These are phyloP conservation scores for Acanthamoeba royreba DNA, from an alignment of 208 protist species.

Conservation along the genomic window DNA sequence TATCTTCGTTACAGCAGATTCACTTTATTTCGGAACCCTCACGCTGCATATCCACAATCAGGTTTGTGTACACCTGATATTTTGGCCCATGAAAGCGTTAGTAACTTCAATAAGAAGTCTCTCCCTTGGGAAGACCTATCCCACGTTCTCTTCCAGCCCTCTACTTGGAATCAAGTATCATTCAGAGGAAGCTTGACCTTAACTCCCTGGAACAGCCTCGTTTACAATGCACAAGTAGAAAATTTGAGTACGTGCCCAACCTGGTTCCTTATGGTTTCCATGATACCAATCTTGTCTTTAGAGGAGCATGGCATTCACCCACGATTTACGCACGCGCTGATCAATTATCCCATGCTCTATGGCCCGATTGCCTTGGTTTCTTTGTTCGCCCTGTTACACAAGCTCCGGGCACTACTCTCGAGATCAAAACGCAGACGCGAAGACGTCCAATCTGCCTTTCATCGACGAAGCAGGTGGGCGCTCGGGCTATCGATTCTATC, in stretches of 20 bases:
- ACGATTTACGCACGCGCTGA: background rate
- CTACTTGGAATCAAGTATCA: background rate
- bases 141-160: background rate
- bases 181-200: background rate
- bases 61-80: too few relatives aligned
- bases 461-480: background rate
- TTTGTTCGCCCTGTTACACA: too few relatives aligned
- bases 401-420: background rate
- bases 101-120: too few relatives aligned
- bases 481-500: background rate
- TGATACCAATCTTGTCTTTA: background rate
- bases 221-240: constrained; percentile 23
- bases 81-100: background rate
- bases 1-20: background rate
- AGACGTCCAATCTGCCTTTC: background rate
- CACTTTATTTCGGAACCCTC: constrained; percentile 24
- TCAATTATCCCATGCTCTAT: constrained; percentile 39
- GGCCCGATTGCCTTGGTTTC: background rate
- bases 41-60: background rate
- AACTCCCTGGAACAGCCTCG: constrained; percentile 23
- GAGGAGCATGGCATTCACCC: constrained; percentile 43
- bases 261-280: too few relatives aligned
- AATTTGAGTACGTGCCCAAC: constrained; percentile 6
- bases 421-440: background rate
- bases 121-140: background rate